phyloP scores from a whole-genome alignment of 2,329 filamentous ascomycete species.

The Paecilomyces sp. region DNA sequence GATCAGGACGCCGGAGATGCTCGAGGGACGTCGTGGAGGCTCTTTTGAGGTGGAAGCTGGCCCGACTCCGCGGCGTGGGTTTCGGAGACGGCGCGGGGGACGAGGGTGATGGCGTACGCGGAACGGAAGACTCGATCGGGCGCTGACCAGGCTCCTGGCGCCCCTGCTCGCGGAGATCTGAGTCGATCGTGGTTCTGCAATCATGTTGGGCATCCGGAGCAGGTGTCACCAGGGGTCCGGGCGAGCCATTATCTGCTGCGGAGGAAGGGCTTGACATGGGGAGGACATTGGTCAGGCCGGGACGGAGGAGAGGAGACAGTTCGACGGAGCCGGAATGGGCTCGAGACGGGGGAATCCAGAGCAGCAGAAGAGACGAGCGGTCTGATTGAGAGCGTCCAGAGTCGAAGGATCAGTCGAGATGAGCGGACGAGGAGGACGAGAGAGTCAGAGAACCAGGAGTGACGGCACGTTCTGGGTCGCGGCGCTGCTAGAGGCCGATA shows the following conservation, averaged over 20 bases:
- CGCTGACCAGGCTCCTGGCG: constrained; percentile 27
- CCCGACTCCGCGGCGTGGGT: background rate
- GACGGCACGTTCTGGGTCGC: background rate
- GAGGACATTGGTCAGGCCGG: constrained; percentile 42
- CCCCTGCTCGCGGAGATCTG: constrained; percentile 22
- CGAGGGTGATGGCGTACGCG: background rate
- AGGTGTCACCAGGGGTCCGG: constrained; percentile 40
- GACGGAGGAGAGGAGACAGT: constrained; percentile 8
- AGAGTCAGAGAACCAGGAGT: background rate
- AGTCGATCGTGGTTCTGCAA: constrained; percentile 22
- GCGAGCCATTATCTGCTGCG: constrained; percentile 34
- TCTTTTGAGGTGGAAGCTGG: constrained; percentile 6
- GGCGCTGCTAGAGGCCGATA: background rate
- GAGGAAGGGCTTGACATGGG: constrained; percentile 44
- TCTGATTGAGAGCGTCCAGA: background rate
- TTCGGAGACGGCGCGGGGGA: background rate
- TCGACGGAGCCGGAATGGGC: background rate
- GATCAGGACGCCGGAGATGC: constrained; percentile 1
- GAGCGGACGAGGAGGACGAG: background rate
- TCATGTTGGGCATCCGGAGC: constrained; percentile 31
- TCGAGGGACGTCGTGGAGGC: constrained; percentile 4
- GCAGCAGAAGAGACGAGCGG: background rate
- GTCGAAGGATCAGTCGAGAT: background rate
- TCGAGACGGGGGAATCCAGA: background rate
- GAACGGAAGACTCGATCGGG: constrained; percentile 1